phyloP scores from a whole-genome alignment of 768 basidiomycete species.

The Tricholoma sp. region DNA sequence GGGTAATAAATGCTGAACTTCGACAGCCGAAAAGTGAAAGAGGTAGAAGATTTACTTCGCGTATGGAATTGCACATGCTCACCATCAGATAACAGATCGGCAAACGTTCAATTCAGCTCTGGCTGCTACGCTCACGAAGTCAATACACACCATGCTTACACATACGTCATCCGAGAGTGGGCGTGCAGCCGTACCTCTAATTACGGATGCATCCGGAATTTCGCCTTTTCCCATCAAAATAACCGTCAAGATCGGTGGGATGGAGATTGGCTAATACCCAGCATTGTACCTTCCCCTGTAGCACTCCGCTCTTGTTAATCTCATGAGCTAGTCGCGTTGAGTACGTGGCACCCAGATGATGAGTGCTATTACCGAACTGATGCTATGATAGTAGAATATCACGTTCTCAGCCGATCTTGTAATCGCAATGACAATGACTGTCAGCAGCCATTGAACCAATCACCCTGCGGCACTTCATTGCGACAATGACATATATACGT shows the following conservation, averaged over 20 bases:
- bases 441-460: not conserved
- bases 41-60: constrained; percentile 35
- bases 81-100: constrained; percentile 25
- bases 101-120: constrained; percentile 55
- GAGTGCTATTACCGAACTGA: not conserved
- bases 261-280: constrained; percentile 41
- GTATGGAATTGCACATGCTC: not conserved
- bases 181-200: constrained; percentile 68
- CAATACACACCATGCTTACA: constrained; percentile 64
- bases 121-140: constrained; percentile 54
- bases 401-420: not conserved
- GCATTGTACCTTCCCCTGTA: not conserved
- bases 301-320: not conserved
- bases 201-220: constrained; percentile 70
- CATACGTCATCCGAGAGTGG: constrained; percentile 79
- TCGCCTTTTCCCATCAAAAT: constrained; percentile 80
- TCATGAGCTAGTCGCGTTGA: not conserved
- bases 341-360: not conserved
- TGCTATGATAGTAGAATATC: not conserved
- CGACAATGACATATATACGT: too few relatives aligned
- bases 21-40: constrained; percentile 62
- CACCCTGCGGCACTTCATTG: too few relatives aligned
- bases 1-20: constrained; percentile 78
- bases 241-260: constrained; percentile 59
- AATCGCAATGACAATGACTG: not conserved